Evolutionary conservation across 139 green algal genomes (phyloP), one percentile per base, ranked within the genome.

Genomic region (Coccomyxa sp.): DNA sequence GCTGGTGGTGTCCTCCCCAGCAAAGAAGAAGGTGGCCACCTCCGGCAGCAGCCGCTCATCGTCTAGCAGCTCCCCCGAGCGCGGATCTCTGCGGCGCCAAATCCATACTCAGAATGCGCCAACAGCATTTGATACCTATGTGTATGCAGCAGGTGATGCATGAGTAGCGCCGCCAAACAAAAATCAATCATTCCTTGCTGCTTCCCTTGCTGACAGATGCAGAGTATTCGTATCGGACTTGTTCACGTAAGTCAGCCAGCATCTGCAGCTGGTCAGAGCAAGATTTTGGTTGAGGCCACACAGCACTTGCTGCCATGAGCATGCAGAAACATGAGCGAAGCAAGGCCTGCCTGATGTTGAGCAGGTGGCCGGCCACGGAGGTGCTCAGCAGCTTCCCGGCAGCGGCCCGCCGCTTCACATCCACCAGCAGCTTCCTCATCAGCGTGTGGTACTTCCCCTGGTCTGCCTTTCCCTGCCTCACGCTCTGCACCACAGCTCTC

Each of bases 1-100:
- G 37, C 74, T 75, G 6, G 82, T 86, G 37, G 82, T 82, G n/a
- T 86, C 82, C 8, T 74, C 71, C 38, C 82, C 82, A 39, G 77
- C 82, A 55, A 86, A 82, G 68, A 86, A 85, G 68, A 74, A 36
- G 34, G 70, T 36, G 0, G 70, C 70, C 1, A 74, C 27, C 70
- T 74, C 70, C 3, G 70, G 70, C 14, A 74, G 16, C 70, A 74
- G 33, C 2, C 31, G 29, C 70, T 40, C n/a, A 72, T 72, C 68
- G 24, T 22, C 10, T 27, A 72, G 29, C 1, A 33, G 68, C 68
- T 5, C 31, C n/a, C 68, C 68, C 1, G 68, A 58, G 1, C 55
- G 22, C 27, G 50, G 50, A 64, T 64, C 50, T 22, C 50, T 64
- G 50, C 27, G 18, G 27, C n/a, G n/a, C n/a, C n/a, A n/a, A n/a